Conservation (phyloP, 2,329 filamentous ascomycete genomes). For the Zopfia rhizophila region DNA sequence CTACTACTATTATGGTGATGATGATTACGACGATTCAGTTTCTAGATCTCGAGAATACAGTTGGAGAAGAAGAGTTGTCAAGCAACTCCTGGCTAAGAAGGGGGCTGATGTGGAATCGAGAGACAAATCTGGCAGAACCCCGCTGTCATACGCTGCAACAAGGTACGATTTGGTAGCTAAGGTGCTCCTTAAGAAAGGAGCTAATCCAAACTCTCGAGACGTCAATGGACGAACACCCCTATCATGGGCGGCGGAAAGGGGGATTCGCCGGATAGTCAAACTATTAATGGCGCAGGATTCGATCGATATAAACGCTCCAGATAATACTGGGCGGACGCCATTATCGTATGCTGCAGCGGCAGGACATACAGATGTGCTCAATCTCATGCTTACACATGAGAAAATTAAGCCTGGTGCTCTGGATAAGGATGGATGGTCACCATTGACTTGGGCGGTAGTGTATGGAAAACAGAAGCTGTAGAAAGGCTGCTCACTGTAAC, state of each 20-base stretch:
- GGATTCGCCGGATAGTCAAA: background rate
- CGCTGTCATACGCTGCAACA: slow-evolving; percentile 1
- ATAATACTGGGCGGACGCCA: slow-evolving; percentile 2
- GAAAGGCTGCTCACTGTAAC: too few relatives aligned
- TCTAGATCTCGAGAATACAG: background rate
- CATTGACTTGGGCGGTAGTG: too few relatives aligned
- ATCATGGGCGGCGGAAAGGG: slow-evolving; percentile 4
- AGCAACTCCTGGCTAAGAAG: background rate
- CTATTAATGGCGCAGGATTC: background rate
- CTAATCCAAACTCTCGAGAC: background rate
- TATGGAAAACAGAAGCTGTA: too few relatives aligned
- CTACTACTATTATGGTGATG: slow-evolving; percentile 2
- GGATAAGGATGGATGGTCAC: too few relatives aligned
- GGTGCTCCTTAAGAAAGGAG: background rate
- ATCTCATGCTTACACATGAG: background rate
- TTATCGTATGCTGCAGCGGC: slow-evolving; percentile 5
- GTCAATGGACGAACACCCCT: slow-evolving; percentile 1
- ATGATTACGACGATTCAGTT: background rate
- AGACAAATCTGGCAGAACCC: background rate
- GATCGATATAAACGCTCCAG: background rate
- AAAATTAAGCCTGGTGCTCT: too few relatives aligned
- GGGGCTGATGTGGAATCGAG: background rate
- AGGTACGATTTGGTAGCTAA: background rate
- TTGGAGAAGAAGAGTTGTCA: slow-evolving; percentile 4
- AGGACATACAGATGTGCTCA: slow-evolving; percentile 3